Base-by-base conservation (phyloP, 768 basidiomycete species). In the Mycena pura region DNA sequence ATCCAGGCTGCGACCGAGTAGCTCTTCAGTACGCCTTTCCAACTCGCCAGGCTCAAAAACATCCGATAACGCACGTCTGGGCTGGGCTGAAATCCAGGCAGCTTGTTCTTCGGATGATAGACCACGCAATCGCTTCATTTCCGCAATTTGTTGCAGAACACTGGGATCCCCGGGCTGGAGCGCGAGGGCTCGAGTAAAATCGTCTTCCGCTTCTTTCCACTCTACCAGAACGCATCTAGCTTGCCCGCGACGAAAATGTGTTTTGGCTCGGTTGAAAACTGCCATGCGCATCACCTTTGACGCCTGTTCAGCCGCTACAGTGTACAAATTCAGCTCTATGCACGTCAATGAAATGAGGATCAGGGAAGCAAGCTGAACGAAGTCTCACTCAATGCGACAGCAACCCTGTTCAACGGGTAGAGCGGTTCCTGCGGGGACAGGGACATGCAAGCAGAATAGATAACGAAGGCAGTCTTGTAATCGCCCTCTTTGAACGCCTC, bases 381-480 rank as follows among this genome's bases (percentile, higher is more conserved):
- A 21, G 9, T 32, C 66, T 29, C 45, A 67, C 66, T 64, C 56
- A 67, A 50, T 3, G 55, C 60, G 14, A 55, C 66, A 22, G 63
- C 63, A 9, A 60, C 63, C 38, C 63, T 60, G 34, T 67, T 67
- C 52, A 67, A 41, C 17, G 43, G 25, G 43, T 67, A 67, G 9
- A 67, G 43, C 21, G 66, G 66, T 19, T 67, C 63, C 9, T 67
- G 66, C 5, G 19, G 8, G 3, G 66, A 62, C 6, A 58, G 40
- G 7, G n/a, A 17, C 8, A 56, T 54, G 56, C 63, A 67, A 1
- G 57, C 52, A n/a, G 49, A 62, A 28, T 67, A 67, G 5, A 64
- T 29, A 3, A 55, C 24, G 22, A 54, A 64, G 14, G 66, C 66
- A 7, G 43, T 45, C 60, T 58, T 34, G 48, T 50, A 58, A 8